Percentiles rank a stretch among this genome's conserved stretches.
These are phyloP conservation scores for Asparagopsis taxiformis DNA, from an alignment of 31 red algal genomes.

Conservation along the genomic window DNA sequence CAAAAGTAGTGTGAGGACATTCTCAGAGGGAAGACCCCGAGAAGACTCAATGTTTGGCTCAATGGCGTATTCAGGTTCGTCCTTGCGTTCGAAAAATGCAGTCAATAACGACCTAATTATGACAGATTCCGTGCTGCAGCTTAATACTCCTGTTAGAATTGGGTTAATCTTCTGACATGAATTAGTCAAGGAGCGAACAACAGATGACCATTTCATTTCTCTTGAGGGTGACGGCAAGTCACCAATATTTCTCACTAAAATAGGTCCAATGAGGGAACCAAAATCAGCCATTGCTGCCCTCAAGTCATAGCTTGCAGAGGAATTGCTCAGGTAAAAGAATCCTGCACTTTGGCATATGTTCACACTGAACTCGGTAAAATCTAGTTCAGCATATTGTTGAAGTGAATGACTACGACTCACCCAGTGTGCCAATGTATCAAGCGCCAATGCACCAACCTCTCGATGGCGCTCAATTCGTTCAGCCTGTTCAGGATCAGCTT, in stretches of 20 bases:
- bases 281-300: conserved; percentile 69
- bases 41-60: not conserved
- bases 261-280: conserved; percentile 48
- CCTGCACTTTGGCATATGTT: conserved; percentile 58
- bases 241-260: conserved; percentile 5
- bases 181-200: conserved; percentile 24
- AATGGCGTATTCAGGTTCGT: not conserved
- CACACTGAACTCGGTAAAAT: conserved; percentile 29
- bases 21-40: conserved; percentile 39
- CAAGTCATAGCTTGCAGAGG: conserved; percentile 68
- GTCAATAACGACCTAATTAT: conserved; percentile 7
- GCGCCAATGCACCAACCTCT: conserved; percentile 61
- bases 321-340: conserved; percentile 44
- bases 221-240: not conserved
- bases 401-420: conserved; percentile 10
- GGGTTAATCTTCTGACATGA: conserved; percentile 66
- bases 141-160: conserved; percentile 40
- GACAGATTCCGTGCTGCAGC: conserved; percentile 7
- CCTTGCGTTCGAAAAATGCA: conserved; percentile 8
- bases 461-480: conserved; percentile 68
- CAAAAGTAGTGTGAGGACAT: conserved; percentile 24
- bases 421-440: conserved; percentile 78
- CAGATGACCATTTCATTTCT: not conserved
- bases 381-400: conserved; percentile 24
- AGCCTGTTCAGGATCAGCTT: conserved; percentile 21